These are phyloP conservation scores for Dimocarpus longan DNA, from an alignment of 345 rosid species.

Conservation along the genomic window DNA sequence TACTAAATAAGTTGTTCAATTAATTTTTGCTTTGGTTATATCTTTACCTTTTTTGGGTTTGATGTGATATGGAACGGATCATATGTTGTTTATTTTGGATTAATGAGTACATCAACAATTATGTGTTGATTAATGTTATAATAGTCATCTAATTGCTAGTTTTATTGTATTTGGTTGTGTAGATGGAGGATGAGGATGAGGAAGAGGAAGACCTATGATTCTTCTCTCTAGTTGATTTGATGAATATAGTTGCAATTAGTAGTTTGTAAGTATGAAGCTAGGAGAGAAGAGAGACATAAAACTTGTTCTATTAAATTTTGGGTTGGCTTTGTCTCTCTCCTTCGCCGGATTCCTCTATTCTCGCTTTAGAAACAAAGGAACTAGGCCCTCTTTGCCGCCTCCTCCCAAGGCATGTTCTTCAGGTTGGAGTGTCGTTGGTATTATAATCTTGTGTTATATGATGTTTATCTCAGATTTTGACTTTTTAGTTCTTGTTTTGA, in stretches of 20 bases:
- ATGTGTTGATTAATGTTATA: background rate
- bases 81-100: background rate
- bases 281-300: slow-evolving; percentile 55
- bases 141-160: background rate
- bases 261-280: slow-evolving; percentile 25
- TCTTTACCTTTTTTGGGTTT: background rate
- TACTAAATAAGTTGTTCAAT: background rate
- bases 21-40: background rate
- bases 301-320: slow-evolving; percentile 58
- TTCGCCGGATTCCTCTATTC: slow-evolving; percentile 72
- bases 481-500: background rate
- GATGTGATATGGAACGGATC: background rate
- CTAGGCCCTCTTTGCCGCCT: slow-evolving; percentile 43
- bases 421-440: slow-evolving; percentile 33
- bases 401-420: slow-evolving; percentile 31
- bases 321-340: slow-evolving; percentile 71
- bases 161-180: slow-evolving; percentile 20
- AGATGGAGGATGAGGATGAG: slow-evolving; percentile 55
- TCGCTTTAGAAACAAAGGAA: slow-evolving; percentile 44
- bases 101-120: background rate
- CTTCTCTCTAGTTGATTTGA: slow-evolving; percentile 6
- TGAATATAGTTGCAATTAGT: slow-evolving; percentile 1
- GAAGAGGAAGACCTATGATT: slow-evolving; percentile 26
- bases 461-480: background rate
- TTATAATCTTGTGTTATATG: background rate